Evolutionary conservation across 2,329 filamentous ascomycete genomes (phyloP).

Genomic region (Neophaeococcomyces aloes): DNA sequence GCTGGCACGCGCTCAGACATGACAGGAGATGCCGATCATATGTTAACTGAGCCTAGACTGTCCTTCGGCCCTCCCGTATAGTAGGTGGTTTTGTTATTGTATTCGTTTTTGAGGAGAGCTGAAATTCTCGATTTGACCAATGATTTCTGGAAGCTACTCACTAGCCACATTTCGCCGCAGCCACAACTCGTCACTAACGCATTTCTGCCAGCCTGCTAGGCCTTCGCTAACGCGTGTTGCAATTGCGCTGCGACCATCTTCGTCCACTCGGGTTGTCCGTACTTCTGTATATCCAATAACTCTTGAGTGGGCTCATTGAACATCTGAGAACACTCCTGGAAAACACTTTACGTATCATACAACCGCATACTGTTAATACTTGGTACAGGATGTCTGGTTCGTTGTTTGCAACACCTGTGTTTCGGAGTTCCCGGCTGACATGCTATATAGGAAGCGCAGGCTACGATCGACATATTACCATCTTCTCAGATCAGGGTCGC

Average conservation of each 20-base stretch:
- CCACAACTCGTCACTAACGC: neutral
- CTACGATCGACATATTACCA: conserved; percentile 98
- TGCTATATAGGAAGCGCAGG: conserved; percentile 60
- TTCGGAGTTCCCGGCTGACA: conserved; percentile 21
- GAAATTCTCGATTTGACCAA: neutral
- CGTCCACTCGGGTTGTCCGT: neutral
- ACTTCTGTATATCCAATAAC: neutral
- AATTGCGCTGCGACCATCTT: neutral
- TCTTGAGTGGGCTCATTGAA: no score
- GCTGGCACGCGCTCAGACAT: conserved; percentile 35
- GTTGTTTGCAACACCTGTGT: conserved; percentile 17
- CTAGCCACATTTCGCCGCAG: neutral
- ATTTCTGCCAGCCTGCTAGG: neutral
- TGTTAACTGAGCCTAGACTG: neutral
- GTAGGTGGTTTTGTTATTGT: neutral
- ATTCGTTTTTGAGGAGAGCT: conserved; percentile 3
- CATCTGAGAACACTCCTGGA: no score
- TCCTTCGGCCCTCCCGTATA: neutral
- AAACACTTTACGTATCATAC: no score
- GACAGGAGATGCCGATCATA: neutral
- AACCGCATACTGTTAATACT: no score
- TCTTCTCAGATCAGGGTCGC: conserved; percentile 97
- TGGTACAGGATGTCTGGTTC: conserved; percentile 34
- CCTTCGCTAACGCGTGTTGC: conserved; percentile 5
- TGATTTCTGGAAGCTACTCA: no score